phyloP scores from a whole-genome alignment of 352 stramenopile genomes.

The Phytopythium cucurbitacearum region DNA sequence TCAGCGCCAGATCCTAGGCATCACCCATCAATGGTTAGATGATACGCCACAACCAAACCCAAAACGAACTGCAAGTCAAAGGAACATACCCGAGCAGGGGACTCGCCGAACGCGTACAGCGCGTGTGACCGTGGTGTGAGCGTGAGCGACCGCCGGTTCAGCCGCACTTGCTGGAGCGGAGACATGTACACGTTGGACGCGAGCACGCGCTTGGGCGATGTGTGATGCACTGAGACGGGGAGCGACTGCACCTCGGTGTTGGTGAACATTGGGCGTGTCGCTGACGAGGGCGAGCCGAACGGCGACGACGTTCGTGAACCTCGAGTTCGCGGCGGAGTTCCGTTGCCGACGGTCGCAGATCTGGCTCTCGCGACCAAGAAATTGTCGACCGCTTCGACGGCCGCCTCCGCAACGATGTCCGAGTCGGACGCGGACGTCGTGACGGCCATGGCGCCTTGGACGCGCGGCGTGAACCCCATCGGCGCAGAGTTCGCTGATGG shows the following conservation, averaged over 20 bases:
- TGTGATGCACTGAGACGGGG: conserved; percentile 50
- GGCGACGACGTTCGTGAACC: conserved; percentile 20
- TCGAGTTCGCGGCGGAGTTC: conserved; percentile 36
- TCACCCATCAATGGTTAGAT: neutral
- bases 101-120: conserved; percentile 86
- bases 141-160: conserved; percentile 54
- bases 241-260: conserved; percentile 74
- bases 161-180: conserved; percentile 67
- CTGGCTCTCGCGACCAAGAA: conserved; percentile 10
- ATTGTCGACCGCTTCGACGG: conserved; percentile 63
- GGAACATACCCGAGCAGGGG: conserved; percentile 61
- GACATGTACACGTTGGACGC: conserved; percentile 87
- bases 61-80: conserved; percentile 1
- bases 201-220: conserved; percentile 75
- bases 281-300: conserved; percentile 42
- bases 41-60: neutral
- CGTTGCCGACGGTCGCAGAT: conserved; percentile 1
- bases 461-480: conserved; percentile 39
- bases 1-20: conserved; percentile 62
- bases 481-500: conserved; percentile 12
- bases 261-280: conserved; percentile 55
- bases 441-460: conserved; percentile 28
- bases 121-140: conserved; percentile 77
- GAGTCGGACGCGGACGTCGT: conserved; percentile 61
- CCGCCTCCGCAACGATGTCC: conserved; percentile 76